Conservation (phyloP, 2,329 filamentous ascomycete genomes). For the Alternaria brassicae region DNA sequence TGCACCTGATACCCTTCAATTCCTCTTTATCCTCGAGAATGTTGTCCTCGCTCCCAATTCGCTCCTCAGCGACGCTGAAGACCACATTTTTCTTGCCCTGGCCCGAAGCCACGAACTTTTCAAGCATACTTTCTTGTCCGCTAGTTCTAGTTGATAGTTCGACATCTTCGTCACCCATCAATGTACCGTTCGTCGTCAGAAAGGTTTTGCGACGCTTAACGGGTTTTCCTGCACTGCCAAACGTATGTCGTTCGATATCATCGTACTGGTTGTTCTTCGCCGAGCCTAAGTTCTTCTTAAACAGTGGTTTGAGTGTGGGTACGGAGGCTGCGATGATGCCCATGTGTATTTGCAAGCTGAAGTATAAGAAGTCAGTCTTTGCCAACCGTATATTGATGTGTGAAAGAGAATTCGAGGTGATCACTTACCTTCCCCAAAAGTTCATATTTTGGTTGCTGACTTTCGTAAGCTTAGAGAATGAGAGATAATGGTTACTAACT, state of each 20-base stretch:
- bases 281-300: background rate
- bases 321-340: constrained; percentile 14
- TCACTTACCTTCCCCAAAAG: background rate
- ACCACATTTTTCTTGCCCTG: background rate
- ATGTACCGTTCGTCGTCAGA: background rate
- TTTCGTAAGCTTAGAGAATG: too few relatives aligned
- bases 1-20: background rate
- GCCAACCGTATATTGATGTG: background rate
- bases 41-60: background rate
- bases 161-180: too few relatives aligned
- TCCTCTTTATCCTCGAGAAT: background rate
- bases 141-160: background rate
- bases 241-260: background rate
- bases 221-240: background rate
- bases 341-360: constrained; percentile 13
- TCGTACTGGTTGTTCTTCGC: background rate
- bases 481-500: background rate
- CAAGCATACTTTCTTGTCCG: background rate
- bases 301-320: constrained; percentile 6
- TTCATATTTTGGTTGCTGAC: background rate
- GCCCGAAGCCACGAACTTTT: background rate
- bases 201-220: background rate
- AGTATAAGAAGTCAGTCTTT: background rate
- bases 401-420: background rate
- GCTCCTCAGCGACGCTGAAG: background rate